Conservation (phyloP, 805 yeast species). For the Grigorovia transvaalensis region DNA sequence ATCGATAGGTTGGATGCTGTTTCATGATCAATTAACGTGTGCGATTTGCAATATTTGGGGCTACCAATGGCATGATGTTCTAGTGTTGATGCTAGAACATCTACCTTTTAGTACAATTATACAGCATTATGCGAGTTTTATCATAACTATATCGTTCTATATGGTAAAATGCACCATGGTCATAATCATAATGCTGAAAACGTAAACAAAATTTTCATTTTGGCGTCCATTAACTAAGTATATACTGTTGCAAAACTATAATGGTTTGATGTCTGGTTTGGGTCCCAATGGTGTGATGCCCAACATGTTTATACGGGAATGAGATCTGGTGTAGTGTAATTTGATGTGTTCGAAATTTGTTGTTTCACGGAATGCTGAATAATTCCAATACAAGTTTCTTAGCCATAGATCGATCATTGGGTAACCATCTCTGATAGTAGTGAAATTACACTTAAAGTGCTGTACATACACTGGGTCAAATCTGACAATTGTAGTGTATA, state of each 20-base stretch:
- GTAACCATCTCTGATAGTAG: slow-evolving; percentile 66
- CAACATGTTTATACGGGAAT: slow-evolving; percentile 65
- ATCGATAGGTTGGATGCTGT: background rate
- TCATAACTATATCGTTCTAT: no score
- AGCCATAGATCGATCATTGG: slow-evolving; percentile 77
- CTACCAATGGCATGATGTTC: background rate
- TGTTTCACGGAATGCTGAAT: slow-evolving; percentile 62
- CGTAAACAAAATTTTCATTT: no score
- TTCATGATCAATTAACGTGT: background rate
- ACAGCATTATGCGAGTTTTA: background rate
- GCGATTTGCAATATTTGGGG: background rate
- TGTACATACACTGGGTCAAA: slow-evolving; percentile 91
- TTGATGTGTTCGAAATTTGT: slow-evolving; percentile 87
- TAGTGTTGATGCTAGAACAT: background rate
- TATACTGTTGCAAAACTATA: slow-evolving; percentile 10
- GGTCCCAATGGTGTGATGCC: slow-evolving; percentile 89
- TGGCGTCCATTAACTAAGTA: no score
- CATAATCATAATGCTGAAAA: no score
- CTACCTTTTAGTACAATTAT: no score
- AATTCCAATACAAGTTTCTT: slow-evolving; percentile 70
- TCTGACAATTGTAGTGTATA: slow-evolving; percentile 78
- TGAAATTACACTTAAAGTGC: slow-evolving; percentile 87
- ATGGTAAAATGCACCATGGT: no score
- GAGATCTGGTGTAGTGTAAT: slow-evolving; percentile 82
- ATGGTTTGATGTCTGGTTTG: slow-evolving; percentile 56